These are phyloP conservation scores for Metschnikowia picachoensis DNA, from an alignment of 805 yeast genomes.

Conservation along the genomic window DNA sequence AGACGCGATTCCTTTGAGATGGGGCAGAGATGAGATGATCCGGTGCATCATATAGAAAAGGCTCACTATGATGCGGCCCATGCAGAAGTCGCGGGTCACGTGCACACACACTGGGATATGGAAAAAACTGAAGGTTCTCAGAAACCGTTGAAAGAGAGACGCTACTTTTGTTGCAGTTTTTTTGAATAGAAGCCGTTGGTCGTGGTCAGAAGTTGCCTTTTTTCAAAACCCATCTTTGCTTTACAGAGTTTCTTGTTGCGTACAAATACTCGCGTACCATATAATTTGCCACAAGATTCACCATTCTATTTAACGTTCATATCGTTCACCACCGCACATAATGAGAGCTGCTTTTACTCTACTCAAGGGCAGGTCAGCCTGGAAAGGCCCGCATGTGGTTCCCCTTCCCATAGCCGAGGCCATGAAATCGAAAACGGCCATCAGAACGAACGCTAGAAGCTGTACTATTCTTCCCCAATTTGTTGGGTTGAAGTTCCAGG, in stretches of 20 bases:
- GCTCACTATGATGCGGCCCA: conserved; percentile 1
- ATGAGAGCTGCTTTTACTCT: conserved; percentile 35
- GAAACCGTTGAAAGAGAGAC: no score
- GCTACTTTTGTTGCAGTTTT: no score
- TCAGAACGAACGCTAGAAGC: conserved; percentile 92
- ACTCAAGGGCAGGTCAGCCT: conserved; percentile 35
- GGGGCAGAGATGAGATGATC: conserved; percentile 1
- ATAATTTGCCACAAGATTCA: background rate
- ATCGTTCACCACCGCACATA: background rate
- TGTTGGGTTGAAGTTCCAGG: conserved; percentile 90
- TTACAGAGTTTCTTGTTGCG: no score
- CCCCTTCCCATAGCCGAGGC: conserved; percentile 94
- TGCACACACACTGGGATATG: background rate
- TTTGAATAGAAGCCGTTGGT: no score
- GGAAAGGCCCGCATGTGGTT: conserved; percentile 85
- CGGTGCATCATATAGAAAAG: background rate
- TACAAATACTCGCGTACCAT: background rate
- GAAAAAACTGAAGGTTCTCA: background rate
- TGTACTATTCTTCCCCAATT: conserved; percentile 95
- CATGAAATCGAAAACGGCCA: conserved; percentile 71
- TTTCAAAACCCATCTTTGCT: no score
- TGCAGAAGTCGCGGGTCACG: conserved; percentile 4
- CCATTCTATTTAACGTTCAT: background rate
- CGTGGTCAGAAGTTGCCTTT: no score
- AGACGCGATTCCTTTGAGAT: background rate